Conservation (phyloP, 2,329 filamentous ascomycete genomes). For the Trichoderma koningii region DNA sequence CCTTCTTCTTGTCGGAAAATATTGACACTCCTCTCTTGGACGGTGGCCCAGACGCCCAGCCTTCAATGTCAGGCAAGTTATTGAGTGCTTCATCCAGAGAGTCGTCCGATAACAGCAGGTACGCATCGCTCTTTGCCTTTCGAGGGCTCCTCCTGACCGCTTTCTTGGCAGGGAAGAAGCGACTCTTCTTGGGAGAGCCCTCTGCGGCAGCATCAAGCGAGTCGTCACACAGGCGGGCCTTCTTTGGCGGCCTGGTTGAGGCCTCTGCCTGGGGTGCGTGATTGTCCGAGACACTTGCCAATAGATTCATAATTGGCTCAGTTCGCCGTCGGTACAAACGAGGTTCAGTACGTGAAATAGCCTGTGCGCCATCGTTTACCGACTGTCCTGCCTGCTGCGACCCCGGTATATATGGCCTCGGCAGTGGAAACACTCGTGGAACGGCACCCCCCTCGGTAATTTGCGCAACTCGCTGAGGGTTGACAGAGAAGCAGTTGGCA, state of each 20-base stretch:
- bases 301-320: conserved; percentile 53
- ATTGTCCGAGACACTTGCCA: conserved; percentile 37
- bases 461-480: conserved; percentile 51
- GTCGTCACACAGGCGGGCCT: conserved; percentile 57
- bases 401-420: conserved; percentile 57
- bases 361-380: conserved; percentile 27
- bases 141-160: conserved; percentile 33
- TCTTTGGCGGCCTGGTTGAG: conserved; percentile 53
- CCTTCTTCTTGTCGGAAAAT: conserved; percentile 47
- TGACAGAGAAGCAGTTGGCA: conserved; percentile 59
- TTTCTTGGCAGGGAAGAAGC: conserved; percentile 51
- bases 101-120: conserved; percentile 59
- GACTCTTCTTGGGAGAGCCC: conserved; percentile 51
- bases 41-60: conserved; percentile 45
- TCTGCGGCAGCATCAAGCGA: conserved; percentile 37
- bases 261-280: conserved; percentile 32
- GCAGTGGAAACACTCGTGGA: conserved; percentile 60
- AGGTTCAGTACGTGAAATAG: conserved; percentile 39
- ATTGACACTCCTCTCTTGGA: conserved; percentile 44
- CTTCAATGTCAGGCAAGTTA: conserved; percentile 54
- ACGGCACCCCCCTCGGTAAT: conserved; percentile 53
- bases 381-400: conserved; percentile 32
- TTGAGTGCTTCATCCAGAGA: conserved; percentile 58
- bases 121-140: conserved; percentile 44
- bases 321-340: conserved; percentile 53